Evolutionary conservation across 495 filamentous ascomycete species (phyloP), one percentile per base, ranked within the genome.

Genomic region (Hyphodiscus hymeniophilus): DNA sequence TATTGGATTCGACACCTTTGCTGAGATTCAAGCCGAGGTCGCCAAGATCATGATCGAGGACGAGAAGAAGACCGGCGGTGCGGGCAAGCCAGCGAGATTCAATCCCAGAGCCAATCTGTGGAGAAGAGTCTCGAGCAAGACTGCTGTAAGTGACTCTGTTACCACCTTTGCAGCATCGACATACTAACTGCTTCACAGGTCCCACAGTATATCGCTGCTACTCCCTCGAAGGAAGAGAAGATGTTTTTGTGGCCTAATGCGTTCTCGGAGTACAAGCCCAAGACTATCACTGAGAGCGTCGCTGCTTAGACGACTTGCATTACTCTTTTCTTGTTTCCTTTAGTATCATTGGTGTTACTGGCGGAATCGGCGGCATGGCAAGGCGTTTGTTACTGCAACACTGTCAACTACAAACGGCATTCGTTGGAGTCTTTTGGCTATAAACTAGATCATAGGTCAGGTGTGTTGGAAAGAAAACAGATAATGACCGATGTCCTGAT

Each of bases 51-150:
- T 69, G 22, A 63, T 66, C 50, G 74, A 83, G 52, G 81, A 86
- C 51, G 67, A 80, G 55, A 61, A 73, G 59, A 76, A 82, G 71
- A 87, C 82, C 0, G 68, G 72, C 32, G 82, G 83, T 45, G 63
- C 69, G 33, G 83, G 83, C 22, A 69, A 72, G 42, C 82, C 81
- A 7, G 72, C 68, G 6, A 65, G 73, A 48, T 85, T 84, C 61
- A 87, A 86, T 60, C 83, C 83, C 10, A 68, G 82, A 7, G 82
- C 81, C 7, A 85, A 85, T 60, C 66, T 86, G 63, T 86, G 83
- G 83, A 66, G 83, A 33, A 68, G 81, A 8, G 72, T 79, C 30
- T 75, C 72, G 17, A 81, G 78, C 60, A 72, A 73, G 68, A 59
- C 35, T 2, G 59, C 62, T 11, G 54, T 53, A 39, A 48, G 51